Conservation (phyloP, 352 stramenopile genomes). For the Nothophytophthora sp. region DNA sequence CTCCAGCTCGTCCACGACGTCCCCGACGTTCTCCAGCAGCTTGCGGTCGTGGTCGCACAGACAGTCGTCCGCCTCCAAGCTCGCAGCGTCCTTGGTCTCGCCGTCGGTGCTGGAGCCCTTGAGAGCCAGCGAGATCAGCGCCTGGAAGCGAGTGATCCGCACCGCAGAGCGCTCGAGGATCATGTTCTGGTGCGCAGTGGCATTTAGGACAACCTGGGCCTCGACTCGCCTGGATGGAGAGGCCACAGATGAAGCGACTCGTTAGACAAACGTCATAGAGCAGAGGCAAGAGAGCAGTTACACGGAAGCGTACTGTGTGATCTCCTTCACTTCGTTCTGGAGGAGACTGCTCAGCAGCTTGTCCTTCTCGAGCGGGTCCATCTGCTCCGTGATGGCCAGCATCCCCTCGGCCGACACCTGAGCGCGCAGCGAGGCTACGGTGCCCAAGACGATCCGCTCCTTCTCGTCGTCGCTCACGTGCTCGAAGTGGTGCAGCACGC, state of each 20-base stretch:
- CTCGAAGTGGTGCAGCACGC: constrained; percentile 58
- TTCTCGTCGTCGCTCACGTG: constrained; percentile 61
- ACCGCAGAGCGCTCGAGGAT: constrained; percentile 59
- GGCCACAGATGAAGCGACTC: not conserved
- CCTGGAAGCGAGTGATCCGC: constrained; percentile 64
- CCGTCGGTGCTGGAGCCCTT: constrained; percentile 15
- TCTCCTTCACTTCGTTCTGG: constrained; percentile 48
- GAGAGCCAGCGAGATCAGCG: constrained; percentile 33
- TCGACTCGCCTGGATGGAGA: constrained; percentile 46
- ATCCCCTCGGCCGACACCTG: constrained; percentile 55
- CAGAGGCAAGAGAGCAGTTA: not conserved
- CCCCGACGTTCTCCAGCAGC: constrained; percentile 49
- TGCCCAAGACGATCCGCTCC: constrained; percentile 49
- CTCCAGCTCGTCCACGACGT: constrained; percentile 58
- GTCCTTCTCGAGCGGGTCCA: constrained; percentile 57
- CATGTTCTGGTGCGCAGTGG: constrained; percentile 56
- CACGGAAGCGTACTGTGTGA: constrained; percentile 43
- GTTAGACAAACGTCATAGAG: not conserved
- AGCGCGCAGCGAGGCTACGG: constrained; percentile 44
- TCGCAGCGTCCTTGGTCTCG: not conserved
- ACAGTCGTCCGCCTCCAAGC: constrained; percentile 35
- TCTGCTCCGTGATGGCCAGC: constrained; percentile 45
- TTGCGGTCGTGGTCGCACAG: constrained; percentile 70
- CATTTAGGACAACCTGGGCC: constrained; percentile 45
- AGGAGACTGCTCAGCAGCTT: constrained; percentile 57